These are phyloP conservation scores for Fonsecaea monophora DNA, from an alignment of 2,329 filamentous ascomycete genomes.

Conservation along the genomic window DNA sequence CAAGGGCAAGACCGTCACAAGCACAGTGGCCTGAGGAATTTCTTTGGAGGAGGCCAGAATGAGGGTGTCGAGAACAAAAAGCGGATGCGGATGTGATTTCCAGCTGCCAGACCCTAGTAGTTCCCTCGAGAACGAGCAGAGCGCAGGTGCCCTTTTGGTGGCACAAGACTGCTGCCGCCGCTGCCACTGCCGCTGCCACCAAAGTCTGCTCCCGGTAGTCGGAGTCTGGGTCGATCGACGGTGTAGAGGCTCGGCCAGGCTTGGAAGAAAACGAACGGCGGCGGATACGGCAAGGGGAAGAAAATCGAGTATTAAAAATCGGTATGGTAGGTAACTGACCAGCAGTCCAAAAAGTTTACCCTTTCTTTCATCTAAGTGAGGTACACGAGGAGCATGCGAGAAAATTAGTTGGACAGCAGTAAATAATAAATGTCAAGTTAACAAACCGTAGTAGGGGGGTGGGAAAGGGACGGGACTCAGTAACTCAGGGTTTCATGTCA, in stretches of 20 bases:
- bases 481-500: not conserved
- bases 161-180: conserved; percentile 12
- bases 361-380: not conserved
- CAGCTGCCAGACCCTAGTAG: conserved; percentile 4
- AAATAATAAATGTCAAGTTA: conserved; percentile 5
- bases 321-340: conserved; percentile 15
- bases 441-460: not conserved
- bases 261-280: conserved; percentile 20
- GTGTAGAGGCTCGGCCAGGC: conserved; percentile 10
- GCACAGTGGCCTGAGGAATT: conserved; percentile 13
- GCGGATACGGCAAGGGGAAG: conserved; percentile 3
- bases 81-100: conserved; percentile 15
- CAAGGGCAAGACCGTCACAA: conserved; percentile 23
- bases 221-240: conserved; percentile 10
- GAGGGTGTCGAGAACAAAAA: conserved; percentile 11
- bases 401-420: conserved; percentile 18
- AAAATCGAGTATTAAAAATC: conserved; percentile 12
- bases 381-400: conserved; percentile 20
- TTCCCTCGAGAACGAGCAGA: not conserved
- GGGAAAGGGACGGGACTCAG: not conserved
- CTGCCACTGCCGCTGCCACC: conserved; percentile 3
- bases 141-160: conserved; percentile 1
- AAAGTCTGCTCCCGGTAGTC: not conserved
- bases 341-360: conserved; percentile 18
- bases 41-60: conserved; percentile 17